These are phyloP conservation scores for Pythium brassicae DNA, from an alignment of 352 stramenopile species.

Conservation along the genomic window DNA sequence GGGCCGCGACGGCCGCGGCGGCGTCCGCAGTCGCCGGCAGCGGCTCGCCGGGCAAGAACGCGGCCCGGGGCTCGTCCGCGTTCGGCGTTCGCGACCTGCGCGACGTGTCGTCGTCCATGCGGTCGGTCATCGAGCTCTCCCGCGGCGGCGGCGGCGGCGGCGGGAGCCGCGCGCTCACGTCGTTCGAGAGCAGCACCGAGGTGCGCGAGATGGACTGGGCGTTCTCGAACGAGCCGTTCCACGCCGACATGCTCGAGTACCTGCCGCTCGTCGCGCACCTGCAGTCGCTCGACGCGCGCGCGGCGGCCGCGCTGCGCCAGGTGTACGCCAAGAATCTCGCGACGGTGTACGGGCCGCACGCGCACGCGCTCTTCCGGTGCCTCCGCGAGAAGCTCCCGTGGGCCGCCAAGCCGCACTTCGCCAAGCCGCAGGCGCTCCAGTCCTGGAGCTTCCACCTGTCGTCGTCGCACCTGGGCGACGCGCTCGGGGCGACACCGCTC, in stretches of 20 bases:
- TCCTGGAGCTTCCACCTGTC: conserved; percentile 65
- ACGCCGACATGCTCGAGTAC: conserved; percentile 39
- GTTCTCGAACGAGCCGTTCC: conserved; percentile 59
- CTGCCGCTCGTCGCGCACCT: conserved; percentile 35
- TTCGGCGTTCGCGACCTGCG: conserved; percentile 18
- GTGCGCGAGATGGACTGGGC: conserved; percentile 56
- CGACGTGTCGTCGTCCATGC: conserved; percentile 23
- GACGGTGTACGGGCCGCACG: conserved; percentile 43
- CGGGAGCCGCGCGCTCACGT: conserved; percentile 23
- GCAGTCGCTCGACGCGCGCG: conserved; percentile 36
- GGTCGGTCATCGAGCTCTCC: conserved; percentile 19
- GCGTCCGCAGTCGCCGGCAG: not conserved
- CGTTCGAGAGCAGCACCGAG: conserved; percentile 26
- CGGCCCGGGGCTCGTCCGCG: not conserved
- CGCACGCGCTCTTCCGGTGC: conserved; percentile 53
- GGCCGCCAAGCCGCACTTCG: conserved; percentile 41
- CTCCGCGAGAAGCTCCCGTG: conserved; percentile 59
- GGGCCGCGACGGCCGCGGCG: conserved; percentile 5
- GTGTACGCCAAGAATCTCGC: conserved; percentile 55
- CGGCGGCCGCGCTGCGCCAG: conserved; percentile 27
- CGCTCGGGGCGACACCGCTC: conserved; percentile 46
- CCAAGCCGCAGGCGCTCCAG: conserved; percentile 54
- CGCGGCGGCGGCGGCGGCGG: conserved; percentile 18
- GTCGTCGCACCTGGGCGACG: conserved; percentile 45
- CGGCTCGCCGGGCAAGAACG: conserved; percentile 7